Percentiles rank a stretch among this genome's conserved stretches.
These are phyloP conservation scores for Peribolospora baueri DNA, from an alignment of 768 basidiomycete species.

Conservation along the genomic window DNA sequence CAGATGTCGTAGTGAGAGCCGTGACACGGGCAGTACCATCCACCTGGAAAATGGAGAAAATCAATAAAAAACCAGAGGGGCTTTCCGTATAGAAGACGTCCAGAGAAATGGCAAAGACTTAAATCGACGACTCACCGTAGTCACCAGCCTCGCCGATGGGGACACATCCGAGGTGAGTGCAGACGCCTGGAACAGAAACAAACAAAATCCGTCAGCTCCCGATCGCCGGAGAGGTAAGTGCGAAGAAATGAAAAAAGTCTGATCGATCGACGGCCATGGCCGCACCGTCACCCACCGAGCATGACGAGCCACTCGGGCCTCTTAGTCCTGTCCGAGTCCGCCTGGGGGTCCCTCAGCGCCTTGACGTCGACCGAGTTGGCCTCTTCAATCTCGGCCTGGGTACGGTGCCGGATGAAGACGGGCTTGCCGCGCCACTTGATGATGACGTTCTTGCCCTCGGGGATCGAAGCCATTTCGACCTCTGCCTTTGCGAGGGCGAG, in stretches of 20 bases:
- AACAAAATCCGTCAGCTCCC: neutral
- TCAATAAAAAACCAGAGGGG: too few species aligned
- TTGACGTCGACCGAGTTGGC: constrained; percentile 68
- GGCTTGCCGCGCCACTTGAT: constrained; percentile 93
- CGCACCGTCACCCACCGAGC: constrained; percentile 16
- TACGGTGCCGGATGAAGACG: constrained; percentile 95
- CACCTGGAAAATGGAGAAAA: constrained; percentile 17
- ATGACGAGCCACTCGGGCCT: constrained; percentile 56
- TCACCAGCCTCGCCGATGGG: constrained; percentile 59
- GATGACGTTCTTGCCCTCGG: constrained; percentile 28
- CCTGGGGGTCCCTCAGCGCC: constrained; percentile 67
- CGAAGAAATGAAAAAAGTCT: neutral
- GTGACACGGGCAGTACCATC: constrained; percentile 82
- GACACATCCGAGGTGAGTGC: constrained; percentile 96
- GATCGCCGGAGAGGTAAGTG: neutral
- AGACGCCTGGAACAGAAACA: constrained; percentile 31
- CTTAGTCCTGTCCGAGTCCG: constrained; percentile 68
- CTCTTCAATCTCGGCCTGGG: constrained; percentile 70
- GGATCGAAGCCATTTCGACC: constrained; percentile 65
- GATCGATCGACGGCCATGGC: constrained; percentile 12
- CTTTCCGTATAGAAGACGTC: too few species aligned
- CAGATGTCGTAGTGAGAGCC: constrained; percentile 97
- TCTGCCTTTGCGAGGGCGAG: constrained; percentile 95
- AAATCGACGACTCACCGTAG: constrained; percentile 29
- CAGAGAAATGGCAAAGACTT: too few species aligned